These are phyloP conservation scores for Lunasporangiospora selenospora DNA, from an alignment of 192 early-diverging fungal species.

Conservation along the genomic window DNA sequence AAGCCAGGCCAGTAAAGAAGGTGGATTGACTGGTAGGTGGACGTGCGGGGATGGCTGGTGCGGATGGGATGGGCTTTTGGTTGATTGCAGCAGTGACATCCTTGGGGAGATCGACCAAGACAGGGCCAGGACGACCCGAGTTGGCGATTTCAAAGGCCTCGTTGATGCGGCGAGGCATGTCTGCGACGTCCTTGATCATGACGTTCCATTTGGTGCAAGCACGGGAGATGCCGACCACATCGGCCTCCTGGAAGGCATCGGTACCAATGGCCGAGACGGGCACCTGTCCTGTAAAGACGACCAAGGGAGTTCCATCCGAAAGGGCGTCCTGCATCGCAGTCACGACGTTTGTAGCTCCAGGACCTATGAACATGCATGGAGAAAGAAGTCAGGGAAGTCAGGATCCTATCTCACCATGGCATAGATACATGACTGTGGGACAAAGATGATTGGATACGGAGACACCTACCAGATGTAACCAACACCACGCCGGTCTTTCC, in stretches of 20 bases:
- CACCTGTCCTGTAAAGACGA: conserved; percentile 94
- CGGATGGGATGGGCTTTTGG: conserved; percentile 74
- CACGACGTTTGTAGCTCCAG: conserved; percentile 94
- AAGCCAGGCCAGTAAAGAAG: no score
- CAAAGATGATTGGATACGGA: no score
- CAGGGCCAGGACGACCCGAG: conserved; percentile 91
- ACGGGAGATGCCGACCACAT: conserved; percentile 90
- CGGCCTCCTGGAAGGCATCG: conserved; percentile 97
- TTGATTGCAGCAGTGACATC: conserved; percentile 90
- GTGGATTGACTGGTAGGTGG: conserved; percentile 7
- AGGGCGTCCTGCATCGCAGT: conserved; percentile 95
- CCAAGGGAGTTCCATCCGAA: conserved; percentile 87
- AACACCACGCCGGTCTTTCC: conserved; percentile 73
- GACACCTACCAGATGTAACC: no score
- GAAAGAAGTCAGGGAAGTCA: neutral
- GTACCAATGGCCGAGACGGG: conserved; percentile 85
- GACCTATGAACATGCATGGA: conserved; percentile 63
- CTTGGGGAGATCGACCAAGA: conserved; percentile 94
- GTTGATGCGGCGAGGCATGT: conserved; percentile 93
- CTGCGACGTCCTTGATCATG: conserved; percentile 91
- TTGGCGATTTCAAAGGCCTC: conserved; percentile 96
- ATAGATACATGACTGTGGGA: no score
- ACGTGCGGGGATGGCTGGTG: conserved; percentile 71
- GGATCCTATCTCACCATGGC: no score
- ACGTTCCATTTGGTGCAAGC: conserved; percentile 99